Conservation (phyloP, 2,329 filamentous ascomycete species). For the Epichloe bromicola region DNA sequence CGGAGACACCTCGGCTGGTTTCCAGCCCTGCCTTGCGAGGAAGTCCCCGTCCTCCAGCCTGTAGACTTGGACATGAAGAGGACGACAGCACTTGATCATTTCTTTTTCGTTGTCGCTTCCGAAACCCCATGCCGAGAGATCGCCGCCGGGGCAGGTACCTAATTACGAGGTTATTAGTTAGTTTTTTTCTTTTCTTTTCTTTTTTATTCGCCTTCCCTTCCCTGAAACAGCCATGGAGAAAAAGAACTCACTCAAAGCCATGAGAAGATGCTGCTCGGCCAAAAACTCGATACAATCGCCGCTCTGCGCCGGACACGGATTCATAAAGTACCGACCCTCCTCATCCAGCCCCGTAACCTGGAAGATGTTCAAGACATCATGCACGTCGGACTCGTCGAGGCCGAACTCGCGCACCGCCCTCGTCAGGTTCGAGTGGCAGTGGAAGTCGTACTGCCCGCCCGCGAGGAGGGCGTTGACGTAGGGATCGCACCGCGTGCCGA, state of each 20-base stretch:
- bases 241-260: constrained; percentile 34
- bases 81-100: constrained; percentile 58
- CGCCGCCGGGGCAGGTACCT: constrained; percentile 67
- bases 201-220: no score
- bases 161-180: not conserved
- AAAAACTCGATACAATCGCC: constrained; percentile 63
- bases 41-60: constrained; percentile 40
- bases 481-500: constrained; percentile 74
- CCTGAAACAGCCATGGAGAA: not conserved
- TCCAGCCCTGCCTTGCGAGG: constrained; percentile 46
- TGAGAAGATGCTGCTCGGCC: constrained; percentile 63
- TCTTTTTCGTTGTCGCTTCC: constrained; percentile 52
- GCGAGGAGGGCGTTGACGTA: constrained; percentile 67
- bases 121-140: constrained; percentile 73
- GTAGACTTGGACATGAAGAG: constrained; percentile 63
- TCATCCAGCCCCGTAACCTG: constrained; percentile 69
- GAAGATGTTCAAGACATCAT: constrained; percentile 79
- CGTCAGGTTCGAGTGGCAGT: constrained; percentile 73
- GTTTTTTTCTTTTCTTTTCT: no score
- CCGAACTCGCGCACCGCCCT: constrained; percentile 58
- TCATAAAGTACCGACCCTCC: constrained; percentile 66
- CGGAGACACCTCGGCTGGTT: constrained; percentile 40
- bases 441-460: constrained; percentile 61
- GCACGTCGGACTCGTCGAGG: constrained; percentile 59
- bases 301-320: constrained; percentile 39